Evolutionary conservation across 352 stramenopile genomes (phyloP).

Genomic region (Globisporangium solare): DNA sequence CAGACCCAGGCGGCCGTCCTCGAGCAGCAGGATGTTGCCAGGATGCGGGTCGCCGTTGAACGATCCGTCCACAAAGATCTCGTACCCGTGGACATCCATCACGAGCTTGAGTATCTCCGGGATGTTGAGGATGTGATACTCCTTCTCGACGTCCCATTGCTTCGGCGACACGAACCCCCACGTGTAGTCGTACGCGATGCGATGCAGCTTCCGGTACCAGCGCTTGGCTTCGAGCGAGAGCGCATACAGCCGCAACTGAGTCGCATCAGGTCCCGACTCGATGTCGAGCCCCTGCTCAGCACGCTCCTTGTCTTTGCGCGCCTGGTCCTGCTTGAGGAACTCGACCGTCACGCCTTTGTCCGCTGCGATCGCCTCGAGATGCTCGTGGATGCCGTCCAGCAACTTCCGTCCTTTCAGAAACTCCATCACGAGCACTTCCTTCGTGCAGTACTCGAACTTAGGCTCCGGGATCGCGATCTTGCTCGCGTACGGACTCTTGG

Average conservation of each 20-base stretch:
- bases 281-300: slow-evolving; percentile 61
- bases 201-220: slow-evolving; percentile 28
- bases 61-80: slow-evolving; percentile 90
- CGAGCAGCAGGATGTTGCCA: slow-evolving; percentile 89
- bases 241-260: slow-evolving; percentile 53
- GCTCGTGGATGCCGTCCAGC: slow-evolving; percentile 85
- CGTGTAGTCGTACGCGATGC: slow-evolving; percentile 79
- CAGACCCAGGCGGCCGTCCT: slow-evolving; percentile 85
- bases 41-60: slow-evolving; percentile 92
- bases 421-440: slow-evolving; percentile 95
- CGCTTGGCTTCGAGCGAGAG: slow-evolving; percentile 38
- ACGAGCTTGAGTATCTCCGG: slow-evolving; percentile 80
- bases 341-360: slow-evolving; percentile 85
- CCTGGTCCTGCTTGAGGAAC: slow-evolving; percentile 75
- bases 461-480: slow-evolving; percentile 83
- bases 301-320: slow-evolving; percentile 61
- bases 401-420: slow-evolving; percentile 87
- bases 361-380: slow-evolving; percentile 86
- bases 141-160: slow-evolving; percentile 32
- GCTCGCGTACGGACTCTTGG: slow-evolving; percentile 60
- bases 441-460: slow-evolving; percentile 88
- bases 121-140: slow-evolving; percentile 71
- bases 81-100: slow-evolving; percentile 89
- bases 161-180: slow-evolving; percentile 70
- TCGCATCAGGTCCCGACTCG: slow-evolving; percentile 57